A percentile compares a stretch with the other conserved stretches of the same genome.
Conservation (phyloP, 2,329 filamentous ascomycete species). For the Shiraia sp. region DNA sequence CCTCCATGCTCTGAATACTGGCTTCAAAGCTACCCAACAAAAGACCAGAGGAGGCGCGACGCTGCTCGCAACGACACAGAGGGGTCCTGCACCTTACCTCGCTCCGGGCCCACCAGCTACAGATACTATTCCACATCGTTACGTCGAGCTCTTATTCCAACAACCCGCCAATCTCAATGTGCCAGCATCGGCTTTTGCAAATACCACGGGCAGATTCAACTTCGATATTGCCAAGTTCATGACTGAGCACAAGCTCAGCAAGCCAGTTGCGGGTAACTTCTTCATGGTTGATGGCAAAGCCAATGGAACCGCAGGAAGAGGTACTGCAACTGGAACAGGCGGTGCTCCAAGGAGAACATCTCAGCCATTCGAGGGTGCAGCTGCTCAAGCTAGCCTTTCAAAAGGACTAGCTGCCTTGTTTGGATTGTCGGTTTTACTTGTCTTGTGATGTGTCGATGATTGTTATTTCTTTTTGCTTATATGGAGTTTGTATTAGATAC, state of each 20-base stretch:
- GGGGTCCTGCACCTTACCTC: constrained; percentile 38
- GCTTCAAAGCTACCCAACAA: constrained; percentile 39
- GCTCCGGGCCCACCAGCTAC: constrained; percentile 38
- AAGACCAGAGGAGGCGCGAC: constrained; percentile 19
- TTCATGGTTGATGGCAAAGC: constrained; percentile 40
- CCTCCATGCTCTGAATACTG: constrained; percentile 39
- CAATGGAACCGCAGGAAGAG: constrained; percentile 12
- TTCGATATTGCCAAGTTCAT: constrained; percentile 38
- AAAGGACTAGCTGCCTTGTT: background rate
- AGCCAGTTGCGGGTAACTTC: constrained; percentile 40
- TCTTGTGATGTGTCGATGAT: too few species aligned
- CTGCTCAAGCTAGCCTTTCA: constrained; percentile 1
- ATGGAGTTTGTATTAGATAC: too few species aligned
- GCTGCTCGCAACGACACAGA: constrained; percentile 31
- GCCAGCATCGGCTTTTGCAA: constrained; percentile 23
- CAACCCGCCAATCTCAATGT: constrained; percentile 33
- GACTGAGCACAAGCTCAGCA: constrained; percentile 23
- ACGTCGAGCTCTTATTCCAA: constrained; percentile 39
- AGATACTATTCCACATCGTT: constrained; percentile 39
- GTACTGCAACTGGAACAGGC: constrained; percentile 22
- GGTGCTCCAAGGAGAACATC: constrained; percentile 12
- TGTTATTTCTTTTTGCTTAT: too few species aligned
- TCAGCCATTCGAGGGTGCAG: constrained; percentile 26
- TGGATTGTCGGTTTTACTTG: too few species aligned
- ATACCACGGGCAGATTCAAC: constrained; percentile 23